Evolutionary conservation across 164 flowering plant species (phyloP).

Genomic region (Macadamia tetraphylla): DNA sequence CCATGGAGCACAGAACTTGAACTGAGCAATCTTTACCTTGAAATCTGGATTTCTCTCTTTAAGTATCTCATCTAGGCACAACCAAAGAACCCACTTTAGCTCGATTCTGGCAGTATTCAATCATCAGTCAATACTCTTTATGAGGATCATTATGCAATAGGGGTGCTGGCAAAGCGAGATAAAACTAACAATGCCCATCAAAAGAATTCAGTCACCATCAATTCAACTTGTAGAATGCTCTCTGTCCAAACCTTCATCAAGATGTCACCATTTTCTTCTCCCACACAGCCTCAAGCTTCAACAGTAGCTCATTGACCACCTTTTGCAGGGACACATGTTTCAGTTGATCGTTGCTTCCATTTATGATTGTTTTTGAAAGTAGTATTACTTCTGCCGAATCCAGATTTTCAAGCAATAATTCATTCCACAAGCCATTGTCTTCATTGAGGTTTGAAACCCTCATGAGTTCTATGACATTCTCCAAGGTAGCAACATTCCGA

Average conservation of each 20-base stretch:
- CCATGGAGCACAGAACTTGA: too few species aligned
- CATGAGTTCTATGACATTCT: conserved; percentile 52
- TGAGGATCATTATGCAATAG: too few species aligned
- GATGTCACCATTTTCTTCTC: conserved; percentile 21
- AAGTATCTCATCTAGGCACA: too few species aligned
- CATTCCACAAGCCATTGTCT: conserved; percentile 46
- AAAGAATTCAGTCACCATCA: neutral
- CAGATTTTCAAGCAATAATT: conserved; percentile 28
- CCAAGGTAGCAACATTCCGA: conserved; percentile 74
- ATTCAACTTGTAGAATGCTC: neutral
- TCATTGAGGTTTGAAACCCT: conserved; percentile 53
- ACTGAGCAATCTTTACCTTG: too few species aligned
- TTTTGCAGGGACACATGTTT: conserved; percentile 42
- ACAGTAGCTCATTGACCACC: conserved; percentile 54
- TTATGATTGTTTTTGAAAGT: conserved; percentile 35
- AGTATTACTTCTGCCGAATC: conserved; percentile 34
- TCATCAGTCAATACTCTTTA: too few species aligned
- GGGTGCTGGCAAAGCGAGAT: neutral
- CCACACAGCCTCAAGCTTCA: conserved; percentile 37
- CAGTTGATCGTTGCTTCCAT: conserved; percentile 31
- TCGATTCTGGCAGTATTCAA: too few species aligned
- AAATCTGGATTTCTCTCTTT: too few species aligned
- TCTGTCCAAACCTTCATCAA: conserved; percentile 11
- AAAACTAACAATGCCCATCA: neutral
- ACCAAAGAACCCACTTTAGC: too few species aligned